Percentiles rank a stretch among this genome's conserved stretches.
Evolutionary conservation across 495 filamentous ascomycete species (phyloP).

Genomic region (Daldinia bambusicola): DNA sequence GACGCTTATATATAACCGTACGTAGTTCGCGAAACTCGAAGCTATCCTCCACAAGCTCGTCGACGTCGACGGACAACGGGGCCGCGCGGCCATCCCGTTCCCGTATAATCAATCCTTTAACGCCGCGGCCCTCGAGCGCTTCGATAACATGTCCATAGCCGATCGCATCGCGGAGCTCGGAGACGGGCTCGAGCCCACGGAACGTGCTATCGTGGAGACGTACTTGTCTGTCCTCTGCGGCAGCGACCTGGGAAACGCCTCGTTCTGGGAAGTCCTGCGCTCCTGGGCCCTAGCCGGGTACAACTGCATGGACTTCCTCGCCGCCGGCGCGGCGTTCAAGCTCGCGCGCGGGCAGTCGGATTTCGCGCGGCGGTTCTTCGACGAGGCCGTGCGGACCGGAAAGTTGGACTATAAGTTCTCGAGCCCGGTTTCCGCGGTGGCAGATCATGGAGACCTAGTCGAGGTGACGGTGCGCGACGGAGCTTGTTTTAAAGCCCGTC

Average conservation of each 20-base stretch:
- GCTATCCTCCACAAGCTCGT: neutral
- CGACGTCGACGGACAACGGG: neutral
- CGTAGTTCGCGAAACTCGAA: neutral
- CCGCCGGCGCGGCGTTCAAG: constrained; percentile 1
- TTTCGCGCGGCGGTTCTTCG: constrained; percentile 7
- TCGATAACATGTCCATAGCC: constrained; percentile 7
- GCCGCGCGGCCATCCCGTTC: neutral
- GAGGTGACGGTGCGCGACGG: neutral
- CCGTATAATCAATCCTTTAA: constrained; percentile 20
- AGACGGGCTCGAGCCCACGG: neutral
- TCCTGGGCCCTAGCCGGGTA: constrained; percentile 1
- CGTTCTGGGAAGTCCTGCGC: constrained; percentile 6
- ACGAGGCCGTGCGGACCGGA: constrained; percentile 1
- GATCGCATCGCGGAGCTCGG: constrained; percentile 13
- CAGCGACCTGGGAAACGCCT: neutral
- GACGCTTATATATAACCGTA: too few relatives aligned
- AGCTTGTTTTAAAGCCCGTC: neutral
- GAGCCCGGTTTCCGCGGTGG: neutral
- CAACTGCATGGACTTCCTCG: constrained; percentile 1
- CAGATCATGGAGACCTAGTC: neutral
- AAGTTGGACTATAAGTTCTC: constrained; percentile 1
- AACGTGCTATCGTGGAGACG: neutral
- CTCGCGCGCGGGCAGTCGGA: constrained; percentile 1
- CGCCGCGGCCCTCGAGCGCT: constrained; percentile 45
- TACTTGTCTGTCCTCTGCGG: neutral